Percentiles rank a stretch among this genome's conserved stretches.
phyloP scores from a whole-genome alignment of 1,139 yeast species.

The Hansenula lynferdii region DNA sequence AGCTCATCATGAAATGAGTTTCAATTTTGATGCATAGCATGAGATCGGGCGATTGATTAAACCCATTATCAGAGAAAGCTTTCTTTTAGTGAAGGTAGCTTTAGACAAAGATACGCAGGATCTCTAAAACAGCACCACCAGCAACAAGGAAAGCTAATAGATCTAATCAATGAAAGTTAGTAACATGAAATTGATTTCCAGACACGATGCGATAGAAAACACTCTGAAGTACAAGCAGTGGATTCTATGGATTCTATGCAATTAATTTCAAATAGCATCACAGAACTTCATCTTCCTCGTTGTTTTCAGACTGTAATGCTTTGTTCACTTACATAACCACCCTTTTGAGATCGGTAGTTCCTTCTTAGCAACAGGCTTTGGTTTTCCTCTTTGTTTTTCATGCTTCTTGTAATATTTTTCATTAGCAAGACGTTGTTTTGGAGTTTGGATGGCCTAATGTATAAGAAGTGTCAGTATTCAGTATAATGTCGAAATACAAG shows the following conservation, averaged over 20 bases:
- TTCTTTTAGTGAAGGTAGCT: no score
- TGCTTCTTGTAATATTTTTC: constrained; percentile 72
- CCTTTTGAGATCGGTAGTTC: constrained; percentile 46
- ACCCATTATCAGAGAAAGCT: no score
- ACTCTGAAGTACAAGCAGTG: not conserved
- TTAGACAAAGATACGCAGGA: constrained; percentile 49
- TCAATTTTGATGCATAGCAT: no score
- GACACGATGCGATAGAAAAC: no score
- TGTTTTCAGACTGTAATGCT: not conserved
- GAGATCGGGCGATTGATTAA: no score
- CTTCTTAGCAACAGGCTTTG: constrained; percentile 46
- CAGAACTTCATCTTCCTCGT: no score
- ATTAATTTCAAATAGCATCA: no score
- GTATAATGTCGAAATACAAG: no score
- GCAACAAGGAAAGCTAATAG: constrained; percentile 64
- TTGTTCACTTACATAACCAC: constrained; percentile 48
- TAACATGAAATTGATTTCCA: no score
- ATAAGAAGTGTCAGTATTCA: not conserved
- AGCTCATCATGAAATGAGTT: no score
- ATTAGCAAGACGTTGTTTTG: constrained; percentile 82
- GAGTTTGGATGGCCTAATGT: constrained; percentile 53
- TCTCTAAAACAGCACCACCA: constrained; percentile 80
- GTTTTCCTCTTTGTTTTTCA: constrained; percentile 59
- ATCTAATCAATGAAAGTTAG: constrained; percentile 29
- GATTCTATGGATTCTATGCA: no score